Base-by-base conservation (phyloP, 306 rosid species). In the Fragaria iinumae region DNA sequence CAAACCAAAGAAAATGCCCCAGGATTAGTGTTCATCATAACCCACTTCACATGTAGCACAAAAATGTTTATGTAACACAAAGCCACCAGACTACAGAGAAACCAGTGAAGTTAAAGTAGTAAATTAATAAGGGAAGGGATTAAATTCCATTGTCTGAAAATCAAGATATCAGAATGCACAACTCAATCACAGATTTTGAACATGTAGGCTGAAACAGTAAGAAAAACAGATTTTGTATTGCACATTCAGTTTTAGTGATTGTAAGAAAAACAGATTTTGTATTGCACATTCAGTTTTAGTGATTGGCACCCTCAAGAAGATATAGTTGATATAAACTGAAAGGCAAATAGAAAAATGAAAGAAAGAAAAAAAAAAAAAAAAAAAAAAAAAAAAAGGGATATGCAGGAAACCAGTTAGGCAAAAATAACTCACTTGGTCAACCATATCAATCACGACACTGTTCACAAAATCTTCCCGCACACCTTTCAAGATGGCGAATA, bases 401-500 rank as follows among this genome's bases (percentile, higher is more conserved):
- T 45, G 74, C 53, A 36, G 71, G 77, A 69, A 34, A 41, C 21
- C 55, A 57, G n/a, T 57, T 48, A 59, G 13, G 39, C 36, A 29
- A 47, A 48, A 81, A 55, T 11, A 81, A 80, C 96, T 88, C 78
- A 94, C 98, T 89, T 94, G 96, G 86, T 94, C 91, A 64, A 86
- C 91, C 98, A 94, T 92, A 83, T 86, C 84, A 59, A 83, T 76
- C 78, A 94, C 93, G 69, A 71, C 90, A 32, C 77, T 76, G 79
- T 90, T 88, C 71, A 90, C 27, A 67, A 82, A 69, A 57, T 89
- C 96, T 88, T 89, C 96, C 70, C 88, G 80, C 75, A 88, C 98
- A 71, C 98, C 98, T 83, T 94, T 94, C 87, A 94, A 83, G 66
- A 75, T 62, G 12, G 96, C 97, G 80, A 92, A 94, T 71, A 94